phyloP scores from a whole-genome alignment of 345 rosid genomes.

The Aegle marmelos region DNA sequence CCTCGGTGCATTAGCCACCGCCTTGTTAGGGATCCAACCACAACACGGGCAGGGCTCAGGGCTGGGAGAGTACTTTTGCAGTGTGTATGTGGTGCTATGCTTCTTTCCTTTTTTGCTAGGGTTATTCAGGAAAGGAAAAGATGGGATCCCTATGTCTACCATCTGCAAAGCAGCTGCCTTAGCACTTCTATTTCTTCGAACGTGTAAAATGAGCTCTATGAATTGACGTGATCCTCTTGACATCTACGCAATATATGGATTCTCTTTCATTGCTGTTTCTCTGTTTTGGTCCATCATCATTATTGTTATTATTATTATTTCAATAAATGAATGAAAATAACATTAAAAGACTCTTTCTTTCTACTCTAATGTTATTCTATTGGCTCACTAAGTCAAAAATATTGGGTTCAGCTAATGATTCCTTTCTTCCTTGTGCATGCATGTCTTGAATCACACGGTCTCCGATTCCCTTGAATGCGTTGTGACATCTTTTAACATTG shows the following conservation, averaged over 20 bases:
- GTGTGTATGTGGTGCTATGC: slow-evolving; percentile 19
- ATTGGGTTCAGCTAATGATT: too few relatives aligned
- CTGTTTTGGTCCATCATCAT: too few relatives aligned
- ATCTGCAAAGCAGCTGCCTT: slow-evolving; percentile 27
- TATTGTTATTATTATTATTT: too few relatives aligned
- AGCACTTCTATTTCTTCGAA: slow-evolving; percentile 13
- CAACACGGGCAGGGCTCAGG: slow-evolving; percentile 10
- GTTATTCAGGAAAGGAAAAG: slow-evolving; percentile 32
- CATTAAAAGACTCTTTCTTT: too few relatives aligned
- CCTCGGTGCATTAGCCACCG: slow-evolving; percentile 17
- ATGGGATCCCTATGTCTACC: slow-evolving; percentile 41
- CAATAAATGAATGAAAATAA: too few relatives aligned
- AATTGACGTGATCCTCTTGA: neutral
- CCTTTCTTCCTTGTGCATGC: too few relatives aligned
- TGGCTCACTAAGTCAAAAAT: too few relatives aligned
- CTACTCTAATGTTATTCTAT: too few relatives aligned
- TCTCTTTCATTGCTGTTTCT: slow-evolving; percentile 3
- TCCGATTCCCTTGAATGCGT: too few relatives aligned
- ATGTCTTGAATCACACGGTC: too few relatives aligned
- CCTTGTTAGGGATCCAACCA: slow-evolving; percentile 15
- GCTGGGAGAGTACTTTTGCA: slow-evolving; percentile 25
- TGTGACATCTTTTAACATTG: too few relatives aligned
- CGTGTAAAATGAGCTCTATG: neutral
- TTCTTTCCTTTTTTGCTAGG: slow-evolving; percentile 39
- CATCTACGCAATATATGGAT: neutral